phyloP scores from a whole-genome alignment of 306 rosid species.

The Comarum palustre region DNA sequence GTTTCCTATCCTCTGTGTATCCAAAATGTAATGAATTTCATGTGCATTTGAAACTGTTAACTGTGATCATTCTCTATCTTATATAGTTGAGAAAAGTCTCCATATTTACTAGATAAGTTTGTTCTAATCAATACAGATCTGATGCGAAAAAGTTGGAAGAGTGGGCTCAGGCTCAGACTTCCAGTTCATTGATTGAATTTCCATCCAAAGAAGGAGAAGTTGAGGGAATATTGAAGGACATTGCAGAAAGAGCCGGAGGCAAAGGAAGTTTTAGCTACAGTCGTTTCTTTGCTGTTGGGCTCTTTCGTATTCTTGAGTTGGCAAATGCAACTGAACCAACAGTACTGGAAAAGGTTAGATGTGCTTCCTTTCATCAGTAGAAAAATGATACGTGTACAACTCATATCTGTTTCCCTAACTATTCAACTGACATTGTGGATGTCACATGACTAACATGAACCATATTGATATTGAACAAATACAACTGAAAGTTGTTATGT shows the following conservation, averaged over 20 bases:
- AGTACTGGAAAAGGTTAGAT: conserved; percentile 79
- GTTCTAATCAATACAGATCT: conserved; percentile 40
- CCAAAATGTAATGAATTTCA: neutral
- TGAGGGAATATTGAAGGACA: conserved; percentile 73
- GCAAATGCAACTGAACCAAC: conserved; percentile 90
- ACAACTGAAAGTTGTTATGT: neutral
- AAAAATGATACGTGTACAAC: neutral
- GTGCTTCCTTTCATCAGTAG: neutral
- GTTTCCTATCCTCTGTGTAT: neutral
- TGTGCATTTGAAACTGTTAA: neutral
- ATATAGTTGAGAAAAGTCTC: conserved; percentile 23
- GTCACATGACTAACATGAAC: neutral
- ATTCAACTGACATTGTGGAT: neutral
- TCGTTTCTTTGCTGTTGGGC: conserved; percentile 94
- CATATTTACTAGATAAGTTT: conserved; percentile 17
- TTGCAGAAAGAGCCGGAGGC: conserved; percentile 79
- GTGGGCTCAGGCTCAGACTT: conserved; percentile 81
- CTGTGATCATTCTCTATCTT: conserved; percentile 15
- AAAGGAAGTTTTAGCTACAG: conserved; percentile 84
- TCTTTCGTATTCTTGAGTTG: conserved; percentile 91
- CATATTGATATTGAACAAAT: neutral
- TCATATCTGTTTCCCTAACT: neutral
- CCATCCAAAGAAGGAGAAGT: conserved; percentile 86
- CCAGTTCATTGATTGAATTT: conserved; percentile 73
- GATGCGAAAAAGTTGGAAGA: conserved; percentile 90